Percentiles rank a stretch among this genome's conserved stretches.
These are phyloP conservation scores for Pseudoscleropodium purum DNA, from an alignment of 225 moss, liverwort and hornwort genomes.

Conservation along the genomic window DNA sequence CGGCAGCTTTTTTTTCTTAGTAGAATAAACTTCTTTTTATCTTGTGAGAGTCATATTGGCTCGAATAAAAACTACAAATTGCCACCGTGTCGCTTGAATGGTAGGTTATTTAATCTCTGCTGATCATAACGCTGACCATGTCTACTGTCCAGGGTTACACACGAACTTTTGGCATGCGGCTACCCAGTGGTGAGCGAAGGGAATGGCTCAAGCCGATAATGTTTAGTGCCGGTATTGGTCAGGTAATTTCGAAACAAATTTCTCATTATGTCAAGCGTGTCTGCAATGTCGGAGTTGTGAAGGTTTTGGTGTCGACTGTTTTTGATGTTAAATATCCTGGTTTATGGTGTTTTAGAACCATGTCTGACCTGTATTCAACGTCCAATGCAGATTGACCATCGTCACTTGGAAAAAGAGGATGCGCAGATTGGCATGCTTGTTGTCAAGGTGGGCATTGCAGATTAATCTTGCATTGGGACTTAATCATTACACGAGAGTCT, in stretches of 20 bases:
- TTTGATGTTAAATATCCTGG: background rate
- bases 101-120: background rate
- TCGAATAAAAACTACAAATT: background rate
- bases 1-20: background rate
- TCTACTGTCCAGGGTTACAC: slow-evolving; percentile 70
- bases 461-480: background rate
- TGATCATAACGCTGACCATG: background rate
- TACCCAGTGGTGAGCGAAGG: slow-evolving; percentile 89
- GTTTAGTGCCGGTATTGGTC: slow-evolving; percentile 99
- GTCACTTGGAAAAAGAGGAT: slow-evolving; percentile 77
- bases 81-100: background rate
- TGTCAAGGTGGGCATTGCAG: slow-evolving; percentile 55
- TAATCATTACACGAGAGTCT: background rate
- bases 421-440: slow-evolving; percentile 93
- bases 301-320: background rate
- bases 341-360: background rate
- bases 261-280: background rate
- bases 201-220: slow-evolving; percentile 99
- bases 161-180: slow-evolving; percentile 91
- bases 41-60: background rate
- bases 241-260: slow-evolving; percentile 21
- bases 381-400: slow-evolving; percentile 79
- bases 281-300: background rate
- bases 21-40: background rate
- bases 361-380: slow-evolving; percentile 1